Conservation (phyloP, 192 early-diverging fungal genomes). For the Spizellomyces punctatus region DNA sequence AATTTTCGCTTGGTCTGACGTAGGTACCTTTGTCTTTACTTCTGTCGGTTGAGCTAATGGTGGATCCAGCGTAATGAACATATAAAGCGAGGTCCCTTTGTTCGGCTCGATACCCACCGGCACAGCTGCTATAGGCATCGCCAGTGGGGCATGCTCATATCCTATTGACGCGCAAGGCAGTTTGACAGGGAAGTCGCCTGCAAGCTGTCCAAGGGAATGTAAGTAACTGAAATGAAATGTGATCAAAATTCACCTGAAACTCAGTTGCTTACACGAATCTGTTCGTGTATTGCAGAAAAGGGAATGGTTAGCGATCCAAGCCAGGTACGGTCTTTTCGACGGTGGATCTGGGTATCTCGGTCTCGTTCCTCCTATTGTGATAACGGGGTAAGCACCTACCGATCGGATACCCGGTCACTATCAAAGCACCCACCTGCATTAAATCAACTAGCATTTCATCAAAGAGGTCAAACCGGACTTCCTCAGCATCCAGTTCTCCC, state of each 20-base stretch:
- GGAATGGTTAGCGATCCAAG: constrained; percentile 53
- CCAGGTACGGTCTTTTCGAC: constrained; percentile 56
- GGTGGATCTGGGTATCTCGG: constrained; percentile 34
- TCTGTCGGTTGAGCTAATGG: constrained; percentile 23
- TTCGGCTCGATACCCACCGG: constrained; percentile 24
- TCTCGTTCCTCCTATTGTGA: neutral
- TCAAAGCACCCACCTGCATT: too few species aligned
- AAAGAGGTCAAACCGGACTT: constrained; percentile 58
- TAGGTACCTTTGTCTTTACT: neutral
- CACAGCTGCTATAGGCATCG: neutral
- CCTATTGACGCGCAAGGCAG: constrained; percentile 41
- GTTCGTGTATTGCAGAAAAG: constrained; percentile 52
- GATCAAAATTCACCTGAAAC: neutral
- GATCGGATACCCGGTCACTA: too few species aligned
- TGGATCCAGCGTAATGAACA: constrained; percentile 63
- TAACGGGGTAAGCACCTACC: neutral
- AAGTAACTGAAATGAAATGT: neutral
- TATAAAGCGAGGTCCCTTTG: constrained; percentile 43
- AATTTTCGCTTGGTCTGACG: neutral
- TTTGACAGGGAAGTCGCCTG: constrained; percentile 50
- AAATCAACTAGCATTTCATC: constrained; percentile 55
- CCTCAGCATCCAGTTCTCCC: constrained; percentile 46
- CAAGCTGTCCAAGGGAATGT: constrained; percentile 37
- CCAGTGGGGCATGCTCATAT: constrained; percentile 43
- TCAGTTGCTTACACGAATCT: constrained; percentile 38